A percentile compares a stretch with the other conserved stretches of the same genome.
Evolutionary conservation across 441 rosid species (phyloP).

Genomic region (Cnidoscolus chayamansa): DNA sequence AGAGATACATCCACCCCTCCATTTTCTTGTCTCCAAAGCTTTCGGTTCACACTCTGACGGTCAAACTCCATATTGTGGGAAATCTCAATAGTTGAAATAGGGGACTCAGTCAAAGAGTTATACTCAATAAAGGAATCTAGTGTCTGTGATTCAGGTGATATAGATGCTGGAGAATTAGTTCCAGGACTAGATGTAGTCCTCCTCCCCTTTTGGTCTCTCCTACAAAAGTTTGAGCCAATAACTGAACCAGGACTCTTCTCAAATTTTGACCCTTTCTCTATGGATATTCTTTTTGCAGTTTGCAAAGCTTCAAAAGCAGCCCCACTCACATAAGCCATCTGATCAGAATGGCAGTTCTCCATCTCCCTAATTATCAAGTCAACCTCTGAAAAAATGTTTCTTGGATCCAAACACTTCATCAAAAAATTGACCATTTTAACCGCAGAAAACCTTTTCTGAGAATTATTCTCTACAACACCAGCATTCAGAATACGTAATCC

Average conservation of each 20-base stretch:
- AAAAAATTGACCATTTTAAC: slow-evolving; percentile 94
- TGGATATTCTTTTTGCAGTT: slow-evolving; percentile 59
- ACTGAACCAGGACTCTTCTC: slow-evolving; percentile 60
- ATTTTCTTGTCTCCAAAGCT: slow-evolving; percentile 61
- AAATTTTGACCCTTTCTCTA: slow-evolving; percentile 45
- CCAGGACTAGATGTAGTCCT: slow-evolving; percentile 26
- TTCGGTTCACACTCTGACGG: slow-evolving; percentile 60
- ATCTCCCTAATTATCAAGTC: slow-evolving; percentile 66
- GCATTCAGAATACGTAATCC: slow-evolving; percentile 63
- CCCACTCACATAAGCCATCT: slow-evolving; percentile 69
- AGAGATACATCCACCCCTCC: slow-evolving; percentile 79
- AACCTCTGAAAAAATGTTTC: slow-evolving; percentile 71
- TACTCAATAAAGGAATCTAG: slow-evolving; percentile 59
- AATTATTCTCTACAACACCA: slow-evolving; percentile 62
- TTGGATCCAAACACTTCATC: slow-evolving; percentile 84
- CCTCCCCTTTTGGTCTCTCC: slow-evolving; percentile 39
- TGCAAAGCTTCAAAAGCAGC: slow-evolving; percentile 85
- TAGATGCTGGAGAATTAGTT: slow-evolving; percentile 46
- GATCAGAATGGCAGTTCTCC: slow-evolving; percentile 76
- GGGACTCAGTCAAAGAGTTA: slow-evolving; percentile 70
- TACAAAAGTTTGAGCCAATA: slow-evolving; percentile 62
- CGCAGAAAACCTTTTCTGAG: slow-evolving; percentile 78
- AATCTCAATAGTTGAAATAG: slow-evolving; percentile 47
- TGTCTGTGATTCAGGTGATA: slow-evolving; percentile 81
- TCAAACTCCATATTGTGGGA: slow-evolving; percentile 47